Evolutionary conservation across 2,329 filamentous ascomycete species (phyloP), one percentile per base, ranked within the genome.

Genomic region (Epichloe brachyelytri): DNA sequence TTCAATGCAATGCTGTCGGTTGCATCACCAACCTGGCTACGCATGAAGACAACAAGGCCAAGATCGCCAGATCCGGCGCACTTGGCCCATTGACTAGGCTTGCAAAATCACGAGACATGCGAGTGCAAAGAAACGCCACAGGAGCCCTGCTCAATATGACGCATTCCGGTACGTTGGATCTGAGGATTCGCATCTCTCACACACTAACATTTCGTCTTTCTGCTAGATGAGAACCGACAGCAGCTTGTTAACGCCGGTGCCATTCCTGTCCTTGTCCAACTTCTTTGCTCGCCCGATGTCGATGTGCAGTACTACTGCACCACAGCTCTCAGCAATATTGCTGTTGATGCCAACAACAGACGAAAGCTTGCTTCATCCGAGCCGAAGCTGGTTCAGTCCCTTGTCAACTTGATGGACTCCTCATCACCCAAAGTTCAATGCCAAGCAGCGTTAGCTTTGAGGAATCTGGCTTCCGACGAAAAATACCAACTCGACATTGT

Each of bases 291-390:
- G 26, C 74, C 85, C 53, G 93, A 98, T 63, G 90, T 96, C 58
- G 93, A 98, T 64, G 93, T 98, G 34, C 93, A 98, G 71, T 98
- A 98, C 71, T 98, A 98, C 71, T 98, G 93, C 73, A 98, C 93
- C 17, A 98, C 93, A 4, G 93, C 93, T 12, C 79, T 98, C 53
- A 97, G 91, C 76, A 98, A 98, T 68, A 98, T 98, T 60, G 93
- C 93, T 6, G 93, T 98, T 50, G 93, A 98, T 65, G 78, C 85
- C 44, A 85, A 82, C 62, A 97, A 97, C 71, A 79, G 93, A 58
- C 88, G 90, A 63, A 89, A 91, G 65, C 78, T 98, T 50, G 88
- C 91, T 33, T 85, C 94, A 63, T 90, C 86, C 8, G 93, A 98
- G 66, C 83, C 87, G 20, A 88, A 90, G 58, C 78, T 98, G 26